These are phyloP conservation scores for Hemisphaericaspora subhashii DNA, from an alignment of 1,139 yeast genomes.

Conservation along the genomic window DNA sequence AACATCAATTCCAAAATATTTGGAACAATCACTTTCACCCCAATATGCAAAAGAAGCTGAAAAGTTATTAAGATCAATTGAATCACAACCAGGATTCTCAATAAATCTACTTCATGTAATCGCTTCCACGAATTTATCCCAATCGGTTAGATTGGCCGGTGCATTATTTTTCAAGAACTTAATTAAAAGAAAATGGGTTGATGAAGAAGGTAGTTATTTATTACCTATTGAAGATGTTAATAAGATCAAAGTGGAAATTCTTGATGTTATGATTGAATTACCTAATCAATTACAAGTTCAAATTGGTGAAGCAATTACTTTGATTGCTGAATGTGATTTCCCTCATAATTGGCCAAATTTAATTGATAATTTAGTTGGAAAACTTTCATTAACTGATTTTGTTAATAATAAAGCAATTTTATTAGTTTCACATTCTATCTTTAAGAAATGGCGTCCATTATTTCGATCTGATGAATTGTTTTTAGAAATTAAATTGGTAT, in stretches of 20 bases:
- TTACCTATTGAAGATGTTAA: slow-evolving; percentile 62
- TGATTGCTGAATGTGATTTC: slow-evolving; percentile 94
- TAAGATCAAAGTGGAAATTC: slow-evolving; percentile 71
- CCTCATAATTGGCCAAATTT: slow-evolving; percentile 86
- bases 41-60: slow-evolving; percentile 63
- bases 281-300: slow-evolving; percentile 81
- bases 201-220: slow-evolving; percentile 78
- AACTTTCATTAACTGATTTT: slow-evolving; percentile 65
- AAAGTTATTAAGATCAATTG: slow-evolving; percentile 56
- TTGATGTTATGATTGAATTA: slow-evolving; percentile 77
- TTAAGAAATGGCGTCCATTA: slow-evolving; percentile 94
- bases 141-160: slow-evolving; percentile 76
- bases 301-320: slow-evolving; percentile 88
- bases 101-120: slow-evolving; percentile 74
- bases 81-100: slow-evolving; percentile 70
- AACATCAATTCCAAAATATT: slow-evolving; percentile 44
- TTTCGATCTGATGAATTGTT: slow-evolving; percentile 90
- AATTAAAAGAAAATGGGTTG: slow-evolving; percentile 82
- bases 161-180: slow-evolving; percentile 90
- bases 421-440: slow-evolving; percentile 91
- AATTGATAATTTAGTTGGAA: slow-evolving; percentile 71
- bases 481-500: slow-evolving; percentile 81
- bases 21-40: slow-evolving; percentile 53
- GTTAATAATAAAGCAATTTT: slow-evolving; percentile 81
- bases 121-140: slow-evolving; percentile 56